A percentile compares a stretch with the other conserved stretches of the same genome.
Conservation (phyloP, 805 yeast genomes). For the Cyberlindnera euphorbiiphila region DNA sequence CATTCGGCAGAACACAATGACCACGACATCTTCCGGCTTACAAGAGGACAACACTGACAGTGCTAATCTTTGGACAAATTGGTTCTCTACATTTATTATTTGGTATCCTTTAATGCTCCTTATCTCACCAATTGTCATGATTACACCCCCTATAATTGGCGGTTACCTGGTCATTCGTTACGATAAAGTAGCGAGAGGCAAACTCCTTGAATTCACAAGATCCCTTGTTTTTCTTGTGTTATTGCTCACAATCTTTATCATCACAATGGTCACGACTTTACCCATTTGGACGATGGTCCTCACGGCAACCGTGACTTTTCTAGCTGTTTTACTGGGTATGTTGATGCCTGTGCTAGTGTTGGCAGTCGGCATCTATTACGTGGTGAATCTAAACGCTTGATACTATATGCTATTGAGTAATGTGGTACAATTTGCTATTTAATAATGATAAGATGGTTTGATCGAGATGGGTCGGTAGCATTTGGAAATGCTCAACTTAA, state of each 20-base stretch:
- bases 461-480: no score
- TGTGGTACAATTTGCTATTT: no score
- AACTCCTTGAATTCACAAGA: conserved; percentile 1
- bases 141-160: not conserved
- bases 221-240: conserved; percentile 1
- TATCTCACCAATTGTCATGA: not conserved
- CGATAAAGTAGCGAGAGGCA: conserved; percentile 3
- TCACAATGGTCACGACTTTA: conserved; percentile 2
- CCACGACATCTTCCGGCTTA: no score
- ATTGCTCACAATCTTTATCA: not conserved
- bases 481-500: no score
- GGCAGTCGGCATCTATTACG: not conserved
- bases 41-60: no score
- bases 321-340: not conserved
- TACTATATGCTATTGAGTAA: no score
- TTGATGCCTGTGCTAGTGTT: not conserved
- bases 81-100: not conserved
- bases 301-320: not conserved
- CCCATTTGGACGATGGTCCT: conserved; percentile 6
- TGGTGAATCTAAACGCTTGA: not conserved
- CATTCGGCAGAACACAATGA: no score
- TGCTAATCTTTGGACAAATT: no score
- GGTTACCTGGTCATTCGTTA: conserved; percentile 4
- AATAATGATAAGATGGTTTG: no score
- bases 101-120: conserved; percentile 2